Conservation (phyloP, 208 protist species). For the Trypanosoma scelopori region DNA sequence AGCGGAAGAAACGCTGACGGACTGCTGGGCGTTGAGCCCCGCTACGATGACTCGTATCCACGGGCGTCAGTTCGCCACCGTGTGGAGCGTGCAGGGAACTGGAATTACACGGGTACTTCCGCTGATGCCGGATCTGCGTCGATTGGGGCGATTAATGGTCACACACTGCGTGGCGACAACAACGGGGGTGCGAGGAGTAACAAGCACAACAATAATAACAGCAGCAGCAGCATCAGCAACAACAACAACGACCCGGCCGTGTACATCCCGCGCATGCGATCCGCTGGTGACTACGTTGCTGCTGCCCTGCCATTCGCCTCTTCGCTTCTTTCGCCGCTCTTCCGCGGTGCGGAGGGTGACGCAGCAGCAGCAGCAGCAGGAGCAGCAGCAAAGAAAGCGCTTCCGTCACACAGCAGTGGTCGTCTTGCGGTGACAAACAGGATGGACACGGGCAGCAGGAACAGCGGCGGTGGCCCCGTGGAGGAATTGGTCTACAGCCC, state of each 20-base stretch:
- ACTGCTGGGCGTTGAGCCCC: no score
- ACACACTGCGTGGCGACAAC: no score
- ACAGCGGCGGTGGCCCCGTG: no score
- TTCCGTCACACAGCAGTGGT: no score
- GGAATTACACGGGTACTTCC: neutral
- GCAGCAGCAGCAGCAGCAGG: neutral
- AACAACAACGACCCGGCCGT: neutral
- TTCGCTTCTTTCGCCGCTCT: neutral
- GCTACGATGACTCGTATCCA: neutral
- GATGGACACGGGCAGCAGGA: neutral
- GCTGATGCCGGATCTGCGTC: neutral
- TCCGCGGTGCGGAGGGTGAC: neutral
- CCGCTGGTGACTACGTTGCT: constrained; percentile 4
- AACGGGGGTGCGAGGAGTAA: no score
- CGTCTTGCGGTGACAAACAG: neutral
- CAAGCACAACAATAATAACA: no score
- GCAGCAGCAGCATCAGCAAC: neutral
- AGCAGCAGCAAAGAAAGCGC: neutral
- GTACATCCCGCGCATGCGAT: constrained; percentile 22
- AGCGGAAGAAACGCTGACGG: neutral
- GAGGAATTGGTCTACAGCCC: no score
- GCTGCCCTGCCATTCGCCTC: constrained; percentile 14
- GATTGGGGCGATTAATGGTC: neutral
- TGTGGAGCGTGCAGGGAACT: neutral
- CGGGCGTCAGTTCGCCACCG: constrained; percentile 11